phyloP scores from a whole-genome alignment of 805 yeast genomes.

The Candida tibetensis region DNA sequence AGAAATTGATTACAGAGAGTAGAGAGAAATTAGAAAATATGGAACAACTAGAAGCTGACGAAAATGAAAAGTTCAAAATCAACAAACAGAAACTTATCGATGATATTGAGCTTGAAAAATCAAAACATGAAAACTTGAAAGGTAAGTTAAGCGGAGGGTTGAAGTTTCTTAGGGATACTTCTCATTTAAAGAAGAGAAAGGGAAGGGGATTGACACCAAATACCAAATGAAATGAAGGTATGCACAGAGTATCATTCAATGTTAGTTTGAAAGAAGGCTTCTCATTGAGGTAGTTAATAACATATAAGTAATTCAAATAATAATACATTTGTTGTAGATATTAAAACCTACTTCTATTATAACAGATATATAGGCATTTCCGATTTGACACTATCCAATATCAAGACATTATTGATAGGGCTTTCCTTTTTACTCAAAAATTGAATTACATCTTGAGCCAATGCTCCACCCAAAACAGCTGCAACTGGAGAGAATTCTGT shows the following conservation, averaged over 20 bases:
- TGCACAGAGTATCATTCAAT: too few species aligned
- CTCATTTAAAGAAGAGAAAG: conserved; percentile 41
- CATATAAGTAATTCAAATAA: not conserved
- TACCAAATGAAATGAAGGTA: conserved; percentile 2
- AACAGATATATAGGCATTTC: conserved; percentile 75
- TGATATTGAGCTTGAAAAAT: conserved; percentile 23
- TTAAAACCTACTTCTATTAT: conserved; percentile 14
- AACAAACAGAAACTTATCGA: conserved; percentile 19
- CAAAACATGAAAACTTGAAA: conserved; percentile 22
- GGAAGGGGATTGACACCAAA: conserved; percentile 39
- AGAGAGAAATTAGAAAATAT: conserved; percentile 18
- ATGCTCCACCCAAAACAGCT: conserved; percentile 84
- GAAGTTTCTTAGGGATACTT: conserved; percentile 35
- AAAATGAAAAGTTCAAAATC: conserved; percentile 15
- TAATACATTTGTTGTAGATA: not conserved
- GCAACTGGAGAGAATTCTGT: conserved; percentile 80
- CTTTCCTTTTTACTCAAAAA: conserved; percentile 69
- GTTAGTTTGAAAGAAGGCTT: too few species aligned
- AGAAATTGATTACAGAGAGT: conserved; percentile 18
- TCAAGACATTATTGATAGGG: conserved; percentile 77
- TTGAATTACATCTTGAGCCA: conserved; percentile 90
- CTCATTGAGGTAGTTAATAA: too few species aligned
- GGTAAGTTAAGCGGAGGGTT: conserved; percentile 31
- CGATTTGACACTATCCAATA: conserved; percentile 68
- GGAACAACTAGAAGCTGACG: conserved; percentile 18